phyloP scores from a whole-genome alignment of 306 rosid species.

The Trifolium dubium region DNA sequence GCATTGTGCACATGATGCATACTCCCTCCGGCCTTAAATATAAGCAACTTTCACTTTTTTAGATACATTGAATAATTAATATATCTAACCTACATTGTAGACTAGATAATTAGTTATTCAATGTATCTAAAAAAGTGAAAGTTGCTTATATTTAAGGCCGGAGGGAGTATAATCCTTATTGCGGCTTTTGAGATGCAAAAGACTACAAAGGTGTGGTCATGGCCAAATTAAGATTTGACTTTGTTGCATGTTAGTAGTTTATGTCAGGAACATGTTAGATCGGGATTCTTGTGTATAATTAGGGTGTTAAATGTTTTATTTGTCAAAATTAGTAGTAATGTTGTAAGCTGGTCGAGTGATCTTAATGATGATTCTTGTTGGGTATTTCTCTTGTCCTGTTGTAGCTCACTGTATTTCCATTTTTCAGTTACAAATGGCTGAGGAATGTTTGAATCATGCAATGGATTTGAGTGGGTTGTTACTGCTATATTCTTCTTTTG shows the following conservation, averaged over 20 bases:
- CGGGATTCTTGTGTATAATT: constrained; percentile 28
- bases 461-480: constrained; percentile 94
- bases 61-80: too few relatives aligned
- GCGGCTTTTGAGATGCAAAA: constrained; percentile 33
- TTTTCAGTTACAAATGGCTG: constrained; percentile 96
- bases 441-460: constrained; percentile 89
- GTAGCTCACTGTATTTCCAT: constrained; percentile 41
- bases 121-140: too few relatives aligned
- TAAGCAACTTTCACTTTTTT: too few relatives aligned
- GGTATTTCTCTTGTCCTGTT: constrained; percentile 28
- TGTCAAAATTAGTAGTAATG: constrained; percentile 20
- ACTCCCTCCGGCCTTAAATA: too few relatives aligned
- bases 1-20: constrained; percentile 22
- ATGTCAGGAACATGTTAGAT: constrained; percentile 21
- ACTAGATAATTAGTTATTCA: too few relatives aligned
- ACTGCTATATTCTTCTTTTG: constrained; percentile 94
- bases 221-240: constrained; percentile 36
- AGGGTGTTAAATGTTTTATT: constrained; percentile 28
- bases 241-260: constrained; percentile 31
- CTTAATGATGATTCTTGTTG: constrained; percentile 35
- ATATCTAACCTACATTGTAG: too few relatives aligned
- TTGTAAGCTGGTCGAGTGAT: constrained; percentile 11
- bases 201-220: constrained; percentile 10
- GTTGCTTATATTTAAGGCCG: too few relatives aligned
- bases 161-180: constrained; percentile 19